A percentile compares a stretch with the other conserved stretches of the same genome.
Conservation (phyloP, 177 flowering plant genomes). For the Vitis hybrid region DNA sequence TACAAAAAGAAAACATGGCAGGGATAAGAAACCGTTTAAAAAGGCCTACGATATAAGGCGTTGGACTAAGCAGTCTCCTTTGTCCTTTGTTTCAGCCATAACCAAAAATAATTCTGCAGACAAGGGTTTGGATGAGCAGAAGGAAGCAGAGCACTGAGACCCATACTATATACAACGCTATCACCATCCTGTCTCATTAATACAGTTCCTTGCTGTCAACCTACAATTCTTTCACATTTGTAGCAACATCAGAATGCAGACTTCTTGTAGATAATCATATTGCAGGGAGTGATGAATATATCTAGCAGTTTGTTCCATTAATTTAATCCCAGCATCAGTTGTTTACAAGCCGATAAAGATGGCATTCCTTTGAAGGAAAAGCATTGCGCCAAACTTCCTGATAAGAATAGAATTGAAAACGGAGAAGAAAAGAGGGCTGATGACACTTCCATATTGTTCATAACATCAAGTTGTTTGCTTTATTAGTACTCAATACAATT, state of each 20-base stretch:
- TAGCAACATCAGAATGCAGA: background rate
- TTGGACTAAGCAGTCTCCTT: constrained; percentile 75
- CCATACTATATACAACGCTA: background rate
- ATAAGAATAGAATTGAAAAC: no score
- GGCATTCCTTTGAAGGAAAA: no score
- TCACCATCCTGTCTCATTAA: no score
- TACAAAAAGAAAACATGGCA: constrained; percentile 51
- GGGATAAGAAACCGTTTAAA: constrained; percentile 56
- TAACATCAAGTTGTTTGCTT: no score
- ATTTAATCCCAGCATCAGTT: no score
- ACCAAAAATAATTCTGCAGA: constrained; percentile 24
- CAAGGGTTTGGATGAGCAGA: constrained; percentile 23
- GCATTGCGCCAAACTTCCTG: no score
- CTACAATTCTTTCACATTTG: background rate
- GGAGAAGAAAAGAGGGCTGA: no score
- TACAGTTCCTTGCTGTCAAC: no score
- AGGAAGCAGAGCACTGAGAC: constrained; percentile 2
- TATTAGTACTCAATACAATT: no score
- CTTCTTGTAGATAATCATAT: background rate
- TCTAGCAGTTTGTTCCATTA: background rate
- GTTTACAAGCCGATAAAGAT: no score
- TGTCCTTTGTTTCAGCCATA: constrained; percentile 36
- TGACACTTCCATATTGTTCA: no score
- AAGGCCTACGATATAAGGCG: constrained; percentile 60
- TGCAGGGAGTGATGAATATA: background rate